These are phyloP conservation scores for Lophium mytilinum DNA, from an alignment of 495 filamentous ascomycete species.

Conservation along the genomic window DNA sequence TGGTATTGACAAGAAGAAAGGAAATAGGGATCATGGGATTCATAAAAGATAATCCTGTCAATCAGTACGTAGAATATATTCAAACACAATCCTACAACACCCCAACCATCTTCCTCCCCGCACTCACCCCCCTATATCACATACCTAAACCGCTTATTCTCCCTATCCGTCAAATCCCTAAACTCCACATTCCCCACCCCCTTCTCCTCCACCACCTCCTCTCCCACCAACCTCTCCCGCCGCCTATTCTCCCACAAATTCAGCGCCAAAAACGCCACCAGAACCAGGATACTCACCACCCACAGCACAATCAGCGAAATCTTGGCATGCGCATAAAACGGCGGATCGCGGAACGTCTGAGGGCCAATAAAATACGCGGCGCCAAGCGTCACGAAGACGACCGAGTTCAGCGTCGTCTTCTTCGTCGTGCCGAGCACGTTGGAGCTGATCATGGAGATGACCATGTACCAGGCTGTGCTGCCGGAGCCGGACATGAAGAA, in stretches of 20 bases:
- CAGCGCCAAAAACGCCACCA: not conserved
- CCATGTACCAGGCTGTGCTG: conserved; percentile 6
- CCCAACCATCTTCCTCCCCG: no score
- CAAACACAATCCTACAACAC: no score
- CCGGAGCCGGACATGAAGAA: conserved; percentile 2
- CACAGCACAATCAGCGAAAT: conserved; percentile 1
- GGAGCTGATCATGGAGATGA: conserved; percentile 19
- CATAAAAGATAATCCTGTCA: no score
- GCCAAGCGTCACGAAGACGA: not conserved
- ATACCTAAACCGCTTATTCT: conserved; percentile 31
- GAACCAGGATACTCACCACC: not conserved
- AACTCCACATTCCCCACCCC: conserved; percentile 18
- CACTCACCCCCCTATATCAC: conserved; percentile 17
- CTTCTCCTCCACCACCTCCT: not conserved
- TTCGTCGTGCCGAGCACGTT: conserved; percentile 6
- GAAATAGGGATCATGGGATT: no score
- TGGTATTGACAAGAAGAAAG: no score
- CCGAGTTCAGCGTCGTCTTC: conserved; percentile 6
- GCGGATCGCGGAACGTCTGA: not conserved
- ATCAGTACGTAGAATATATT: no score
- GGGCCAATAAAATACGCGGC: not conserved
- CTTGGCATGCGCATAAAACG: not conserved
- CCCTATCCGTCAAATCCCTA: conserved; percentile 32
- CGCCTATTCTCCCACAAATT: conserved; percentile 17
- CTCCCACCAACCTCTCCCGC: conserved; percentile 20